A percentile compares a stretch with the other conserved stretches of the same genome.
Conservation (phyloP, 768 basidiomycete species). For the Boletellus ananiceps region DNA sequence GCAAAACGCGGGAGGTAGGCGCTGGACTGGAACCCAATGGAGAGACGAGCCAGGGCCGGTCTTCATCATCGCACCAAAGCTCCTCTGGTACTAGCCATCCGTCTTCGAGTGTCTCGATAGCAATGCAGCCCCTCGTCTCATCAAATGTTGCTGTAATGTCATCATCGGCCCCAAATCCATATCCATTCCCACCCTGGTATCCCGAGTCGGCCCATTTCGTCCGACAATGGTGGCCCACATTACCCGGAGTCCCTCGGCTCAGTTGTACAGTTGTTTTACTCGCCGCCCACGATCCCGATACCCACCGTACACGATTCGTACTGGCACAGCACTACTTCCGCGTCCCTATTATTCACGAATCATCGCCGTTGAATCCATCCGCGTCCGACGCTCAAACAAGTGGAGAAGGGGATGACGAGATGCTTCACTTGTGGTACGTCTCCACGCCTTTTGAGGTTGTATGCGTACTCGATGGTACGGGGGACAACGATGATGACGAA, state of each 20-base stretch:
- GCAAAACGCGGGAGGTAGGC: constrained; percentile 18
- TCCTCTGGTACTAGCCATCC: constrained; percentile 1
- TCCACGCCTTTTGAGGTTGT: constrained; percentile 69
- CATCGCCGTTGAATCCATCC: constrained; percentile 8
- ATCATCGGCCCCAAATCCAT: constrained; percentile 46
- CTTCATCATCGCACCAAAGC: constrained; percentile 14
- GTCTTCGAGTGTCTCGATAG: constrained; percentile 5
- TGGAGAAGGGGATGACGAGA: constrained; percentile 41
- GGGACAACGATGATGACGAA: constrained; percentile 31
- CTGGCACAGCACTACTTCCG: constrained; percentile 74
- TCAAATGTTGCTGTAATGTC: background rate
- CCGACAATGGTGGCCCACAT: constrained; percentile 75
- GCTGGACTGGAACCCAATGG: constrained; percentile 9
- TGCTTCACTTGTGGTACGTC: constrained; percentile 70
- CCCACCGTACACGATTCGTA: constrained; percentile 57
- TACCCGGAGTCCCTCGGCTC: constrained; percentile 57
- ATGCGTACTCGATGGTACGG: constrained; percentile 48
- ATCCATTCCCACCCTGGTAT: constrained; percentile 63
- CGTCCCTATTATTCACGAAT: constrained; percentile 47
- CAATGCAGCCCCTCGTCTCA: background rate
- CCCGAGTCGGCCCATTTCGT: constrained; percentile 75
- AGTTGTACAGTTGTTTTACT: constrained; percentile 72
- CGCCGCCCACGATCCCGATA: constrained; percentile 55
- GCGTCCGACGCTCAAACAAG: background rate
- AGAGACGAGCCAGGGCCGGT: constrained; percentile 3